A percentile compares a stretch with the other conserved stretches of the same genome.
Evolutionary conservation across 352 stramenopile genomes (phyloP).

Genomic region (Phytophthora ohioensis): DNA sequence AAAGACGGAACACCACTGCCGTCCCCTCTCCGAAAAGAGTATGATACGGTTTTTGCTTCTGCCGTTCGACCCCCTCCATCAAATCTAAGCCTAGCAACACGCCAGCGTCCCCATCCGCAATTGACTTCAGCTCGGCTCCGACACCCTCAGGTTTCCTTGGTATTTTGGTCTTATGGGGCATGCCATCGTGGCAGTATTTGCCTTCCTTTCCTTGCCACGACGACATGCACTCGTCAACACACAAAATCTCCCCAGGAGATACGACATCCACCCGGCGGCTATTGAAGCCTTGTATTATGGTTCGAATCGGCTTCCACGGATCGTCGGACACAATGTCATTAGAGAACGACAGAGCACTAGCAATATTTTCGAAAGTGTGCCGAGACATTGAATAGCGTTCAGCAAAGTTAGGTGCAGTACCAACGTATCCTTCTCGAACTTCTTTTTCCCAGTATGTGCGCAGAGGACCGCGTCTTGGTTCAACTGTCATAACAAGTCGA

Average conservation of each 20-base stretch:
- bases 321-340: slow-evolving; percentile 2
- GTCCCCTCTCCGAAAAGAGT: neutral
- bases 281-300: slow-evolving; percentile 5
- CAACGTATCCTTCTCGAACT: slow-evolving; percentile 3
- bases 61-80: neutral
- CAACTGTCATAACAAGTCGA: neutral
- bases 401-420: slow-evolving; percentile 1
- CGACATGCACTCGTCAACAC: slow-evolving; percentile 12
- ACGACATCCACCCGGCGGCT: neutral
- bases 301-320: slow-evolving; percentile 8
- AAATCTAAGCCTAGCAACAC: neutral
- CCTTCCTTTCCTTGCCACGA: slow-evolving; percentile 8
- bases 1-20: slow-evolving; percentile 4
- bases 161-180: slow-evolving; percentile 19
- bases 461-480: neutral
- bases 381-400: slow-evolving; percentile 9
- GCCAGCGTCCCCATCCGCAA: slow-evolving; percentile 12
- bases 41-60: neutral
- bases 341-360: neutral
- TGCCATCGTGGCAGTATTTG: slow-evolving; percentile 12
- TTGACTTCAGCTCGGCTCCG: slow-evolving; percentile 8
- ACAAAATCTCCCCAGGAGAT: slow-evolving; percentile 10
- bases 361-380: slow-evolving; percentile 9
- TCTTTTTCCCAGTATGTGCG: slow-evolving; percentile 4
- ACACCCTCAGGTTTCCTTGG: slow-evolving; percentile 5